phyloP scores from a whole-genome alignment of 2,329 filamentous ascomycete species.

The Trichoderma sp. region DNA sequence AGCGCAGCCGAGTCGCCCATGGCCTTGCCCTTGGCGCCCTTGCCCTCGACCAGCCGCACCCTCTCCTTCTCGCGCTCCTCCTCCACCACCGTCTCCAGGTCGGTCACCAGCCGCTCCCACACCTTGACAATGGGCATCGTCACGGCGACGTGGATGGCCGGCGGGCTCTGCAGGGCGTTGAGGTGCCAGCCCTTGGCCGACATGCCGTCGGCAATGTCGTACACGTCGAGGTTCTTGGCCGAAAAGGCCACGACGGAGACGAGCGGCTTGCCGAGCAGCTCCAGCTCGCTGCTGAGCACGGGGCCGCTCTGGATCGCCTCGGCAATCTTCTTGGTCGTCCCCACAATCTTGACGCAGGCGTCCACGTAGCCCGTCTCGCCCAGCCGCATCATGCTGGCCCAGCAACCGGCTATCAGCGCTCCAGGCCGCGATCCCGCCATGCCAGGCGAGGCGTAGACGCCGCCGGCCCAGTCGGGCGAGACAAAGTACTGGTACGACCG shows the following conservation, averaged over 20 bases:
- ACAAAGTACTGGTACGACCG: conserved; percentile 96
- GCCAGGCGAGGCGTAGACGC: conserved; percentile 91
- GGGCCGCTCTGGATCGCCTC: conserved; percentile 71
- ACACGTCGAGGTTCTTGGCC: conserved; percentile 83
- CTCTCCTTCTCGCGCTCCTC: conserved; percentile 81
- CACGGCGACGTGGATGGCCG: conserved; percentile 91
- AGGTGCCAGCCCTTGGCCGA: conserved; percentile 86
- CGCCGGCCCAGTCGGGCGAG: conserved; percentile 90
- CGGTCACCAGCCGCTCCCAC: conserved; percentile 75
- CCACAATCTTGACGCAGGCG: conserved; percentile 85
- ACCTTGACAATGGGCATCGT: conserved; percentile 83
- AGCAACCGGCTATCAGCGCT: conserved; percentile 92
- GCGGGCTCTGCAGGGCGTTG: conserved; percentile 87
- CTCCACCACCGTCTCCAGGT: conserved; percentile 68
- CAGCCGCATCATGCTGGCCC: conserved; percentile 86
- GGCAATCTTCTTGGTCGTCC: conserved; percentile 79
- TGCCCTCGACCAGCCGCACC: conserved; percentile 69
- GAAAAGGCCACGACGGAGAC: conserved; percentile 90
- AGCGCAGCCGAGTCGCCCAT: conserved; percentile 82
- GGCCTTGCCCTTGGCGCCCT: conserved; percentile 64
- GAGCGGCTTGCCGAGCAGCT: conserved; percentile 79
- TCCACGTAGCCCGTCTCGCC: conserved; percentile 88
- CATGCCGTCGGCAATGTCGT: conserved; percentile 93
- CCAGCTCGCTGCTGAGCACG: conserved; percentile 69
- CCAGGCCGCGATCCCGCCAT: conserved; percentile 91